A percentile compares a stretch with the other conserved stretches of the same genome.
phyloP scores from a whole-genome alignment of 177 flowering plant species.

The Telopea speciosissima region DNA sequence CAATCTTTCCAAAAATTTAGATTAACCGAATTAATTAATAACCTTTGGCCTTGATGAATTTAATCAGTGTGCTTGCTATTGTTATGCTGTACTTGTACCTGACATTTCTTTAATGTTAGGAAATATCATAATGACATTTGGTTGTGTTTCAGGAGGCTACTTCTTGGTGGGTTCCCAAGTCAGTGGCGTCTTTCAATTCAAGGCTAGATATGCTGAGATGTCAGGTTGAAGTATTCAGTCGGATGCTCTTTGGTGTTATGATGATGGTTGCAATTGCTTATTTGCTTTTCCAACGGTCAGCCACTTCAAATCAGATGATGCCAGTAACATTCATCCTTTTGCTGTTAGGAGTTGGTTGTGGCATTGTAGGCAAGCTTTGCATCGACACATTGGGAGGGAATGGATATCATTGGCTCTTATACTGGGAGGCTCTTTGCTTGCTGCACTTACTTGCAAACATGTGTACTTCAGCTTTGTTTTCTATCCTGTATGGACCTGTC shows the following conservation, averaged over 20 bases:
- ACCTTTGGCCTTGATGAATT: not conserved
- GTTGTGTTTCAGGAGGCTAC: conserved; percentile 43
- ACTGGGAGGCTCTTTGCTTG: conserved; percentile 67
- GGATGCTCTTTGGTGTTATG: conserved; percentile 69
- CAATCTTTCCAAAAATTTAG: not conserved
- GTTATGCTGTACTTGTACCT: not conserved
- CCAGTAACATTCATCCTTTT: conserved; percentile 75
- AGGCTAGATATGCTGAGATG: conserved; percentile 45
- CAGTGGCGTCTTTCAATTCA: conserved; percentile 47
- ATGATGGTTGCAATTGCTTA: conserved; percentile 52
- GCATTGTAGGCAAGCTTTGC: conserved; percentile 78
- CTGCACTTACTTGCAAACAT: conserved; percentile 59
- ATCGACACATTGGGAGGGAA: conserved; percentile 82
- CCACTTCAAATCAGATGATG: conserved; percentile 52
- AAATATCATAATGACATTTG: conserved; percentile 7
- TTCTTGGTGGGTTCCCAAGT: conserved; percentile 78
- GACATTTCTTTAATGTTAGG: not conserved
- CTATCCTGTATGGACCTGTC: conserved; percentile 61
- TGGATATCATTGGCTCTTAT: conserved; percentile 69
- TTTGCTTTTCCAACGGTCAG: conserved; percentile 63
- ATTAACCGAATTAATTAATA: not conserved
- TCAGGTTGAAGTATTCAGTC: conserved; percentile 49
- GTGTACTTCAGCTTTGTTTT: conserved; percentile 41
- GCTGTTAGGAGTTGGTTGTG: conserved; percentile 65
- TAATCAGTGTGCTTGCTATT: not conserved